Percentiles rank a stretch among this genome's conserved stretches.
These are phyloP conservation scores for Penicillium crystallinum DNA, from an alignment of 495 filamentous ascomycete species.

Conservation along the genomic window DNA sequence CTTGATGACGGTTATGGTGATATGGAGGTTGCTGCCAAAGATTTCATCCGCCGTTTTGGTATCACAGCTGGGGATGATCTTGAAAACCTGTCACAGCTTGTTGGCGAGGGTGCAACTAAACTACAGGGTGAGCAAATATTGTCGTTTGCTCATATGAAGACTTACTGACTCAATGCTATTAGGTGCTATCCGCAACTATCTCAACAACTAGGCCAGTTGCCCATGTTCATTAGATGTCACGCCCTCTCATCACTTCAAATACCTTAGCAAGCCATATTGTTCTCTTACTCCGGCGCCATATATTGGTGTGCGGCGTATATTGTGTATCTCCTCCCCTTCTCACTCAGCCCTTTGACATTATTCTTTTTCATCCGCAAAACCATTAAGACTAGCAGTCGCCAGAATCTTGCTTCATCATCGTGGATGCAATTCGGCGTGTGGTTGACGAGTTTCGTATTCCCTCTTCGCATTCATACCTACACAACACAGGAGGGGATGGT, in stretches of 20 bases:
- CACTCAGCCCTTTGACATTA: slow-evolving; percentile 4
- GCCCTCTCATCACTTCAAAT: slow-evolving; percentile 16
- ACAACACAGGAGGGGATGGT: slow-evolving; percentile 9
- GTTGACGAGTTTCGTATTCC: neutral
- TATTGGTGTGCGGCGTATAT: slow-evolving; percentile 23
- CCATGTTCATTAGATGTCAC: slow-evolving; percentile 7
- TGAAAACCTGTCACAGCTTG: slow-evolving; percentile 73
- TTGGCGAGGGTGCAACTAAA: slow-evolving; percentile 79
- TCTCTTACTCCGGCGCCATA: slow-evolving; percentile 1
- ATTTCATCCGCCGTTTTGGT: slow-evolving; percentile 90
- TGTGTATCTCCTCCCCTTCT: slow-evolving; percentile 5
- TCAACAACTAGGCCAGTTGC: slow-evolving; percentile 53
- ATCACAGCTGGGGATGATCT: slow-evolving; percentile 93
- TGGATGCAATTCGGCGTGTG: slow-evolving; percentile 9
- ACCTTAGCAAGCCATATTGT: slow-evolving; percentile 24
- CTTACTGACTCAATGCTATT: slow-evolving; percentile 7
- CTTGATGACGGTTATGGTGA: slow-evolving; percentile 74
- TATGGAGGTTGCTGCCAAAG: slow-evolving; percentile 84
- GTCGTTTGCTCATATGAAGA: neutral
- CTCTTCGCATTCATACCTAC: slow-evolving; percentile 6
- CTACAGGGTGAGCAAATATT: slow-evolving; percentile 58
- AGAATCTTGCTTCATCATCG: slow-evolving; percentile 4
- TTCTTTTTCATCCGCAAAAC: neutral
- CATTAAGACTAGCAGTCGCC: slow-evolving; percentile 1
- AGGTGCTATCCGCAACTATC: slow-evolving; percentile 77